Evolutionary conservation across 352 stramenopile genomes (phyloP).

Genomic region (Pythium sukuiense): DNA sequence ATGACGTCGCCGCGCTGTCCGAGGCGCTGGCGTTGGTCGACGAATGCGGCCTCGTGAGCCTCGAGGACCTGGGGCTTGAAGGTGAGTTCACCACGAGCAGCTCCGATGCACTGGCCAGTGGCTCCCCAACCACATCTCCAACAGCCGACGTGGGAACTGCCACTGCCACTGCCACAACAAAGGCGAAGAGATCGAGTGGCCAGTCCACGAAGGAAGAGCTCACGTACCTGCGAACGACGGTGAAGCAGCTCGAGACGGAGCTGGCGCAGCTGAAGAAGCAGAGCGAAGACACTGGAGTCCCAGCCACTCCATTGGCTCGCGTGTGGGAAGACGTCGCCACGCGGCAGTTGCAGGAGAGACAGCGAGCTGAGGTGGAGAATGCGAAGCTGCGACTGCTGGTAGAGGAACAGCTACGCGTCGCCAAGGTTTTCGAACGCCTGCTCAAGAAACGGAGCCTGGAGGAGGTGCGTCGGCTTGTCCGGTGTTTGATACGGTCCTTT

Average conservation of each 20-base stretch:
- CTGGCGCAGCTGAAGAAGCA: not conserved
- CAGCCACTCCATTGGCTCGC: not conserved
- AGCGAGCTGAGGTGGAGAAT: not conserved
- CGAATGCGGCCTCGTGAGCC: not conserved
- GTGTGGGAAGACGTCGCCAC: not conserved
- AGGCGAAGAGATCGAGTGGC: not conserved
- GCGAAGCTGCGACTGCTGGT: not conserved
- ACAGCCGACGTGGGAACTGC: not conserved
- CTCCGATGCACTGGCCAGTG: not conserved
- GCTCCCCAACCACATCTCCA: not conserved
- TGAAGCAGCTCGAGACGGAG: not conserved
- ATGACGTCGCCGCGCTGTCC: not conserved
- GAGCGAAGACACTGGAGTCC: not conserved
- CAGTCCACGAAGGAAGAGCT: constrained; percentile 1
- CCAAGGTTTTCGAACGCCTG: not conserved
- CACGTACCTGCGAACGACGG: not conserved
- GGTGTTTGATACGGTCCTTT: too few species aligned
- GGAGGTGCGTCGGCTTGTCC: not conserved
- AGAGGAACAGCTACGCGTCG: not conserved
- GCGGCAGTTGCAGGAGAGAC: not conserved
- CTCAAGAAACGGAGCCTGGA: not conserved
- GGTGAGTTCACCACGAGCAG: not conserved
- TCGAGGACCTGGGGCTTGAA: not conserved
- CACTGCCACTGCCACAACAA: not conserved
- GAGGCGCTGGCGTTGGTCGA: not conserved